Percentiles rank a stretch among this genome's conserved stretches.
Conservation (phyloP, 345 rosid species). For the Rubroshorea leprosula region DNA sequence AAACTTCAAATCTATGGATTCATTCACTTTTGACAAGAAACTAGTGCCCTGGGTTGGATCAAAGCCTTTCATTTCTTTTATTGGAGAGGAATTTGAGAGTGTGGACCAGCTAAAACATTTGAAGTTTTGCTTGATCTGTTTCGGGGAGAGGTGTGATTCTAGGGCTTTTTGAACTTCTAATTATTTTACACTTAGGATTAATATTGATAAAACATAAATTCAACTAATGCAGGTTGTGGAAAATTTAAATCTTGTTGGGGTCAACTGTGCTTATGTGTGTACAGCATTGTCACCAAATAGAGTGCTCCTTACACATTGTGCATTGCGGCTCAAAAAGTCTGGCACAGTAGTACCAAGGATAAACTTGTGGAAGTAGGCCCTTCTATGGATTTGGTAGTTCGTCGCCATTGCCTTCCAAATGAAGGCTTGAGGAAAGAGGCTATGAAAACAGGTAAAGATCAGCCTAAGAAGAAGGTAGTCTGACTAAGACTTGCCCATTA, state of each 20-base stretch:
- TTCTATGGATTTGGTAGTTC: conserved; percentile 86
- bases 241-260: conserved; percentile 72
- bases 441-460: no score
- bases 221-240: conserved; percentile 67
- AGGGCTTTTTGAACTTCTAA: neutral
- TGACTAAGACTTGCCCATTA: neutral
- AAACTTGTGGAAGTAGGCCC: conserved; percentile 95
- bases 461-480: conserved; percentile 80
- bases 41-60: conserved; percentile 66
- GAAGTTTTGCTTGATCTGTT: conserved; percentile 74
- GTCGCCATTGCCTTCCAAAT: conserved; percentile 74
- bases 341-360: conserved; percentile 82
- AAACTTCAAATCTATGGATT: conserved; percentile 62
- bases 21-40: conserved; percentile 70
- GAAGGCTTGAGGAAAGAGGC: conserved; percentile 76
- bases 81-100: conserved; percentile 83
- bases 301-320: conserved; percentile 75
- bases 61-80: conserved; percentile 76
- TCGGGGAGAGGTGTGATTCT: conserved; percentile 66
- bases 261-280: conserved; percentile 78
- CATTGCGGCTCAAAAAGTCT: conserved; percentile 75
- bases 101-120: conserved; percentile 75
- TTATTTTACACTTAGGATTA: neutral
- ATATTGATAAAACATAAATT: neutral
- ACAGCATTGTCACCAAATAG: conserved; percentile 67